phyloP scores from a whole-genome alignment of 2,329 filamentous ascomycete species.

The Mycocentrospora acerina region DNA sequence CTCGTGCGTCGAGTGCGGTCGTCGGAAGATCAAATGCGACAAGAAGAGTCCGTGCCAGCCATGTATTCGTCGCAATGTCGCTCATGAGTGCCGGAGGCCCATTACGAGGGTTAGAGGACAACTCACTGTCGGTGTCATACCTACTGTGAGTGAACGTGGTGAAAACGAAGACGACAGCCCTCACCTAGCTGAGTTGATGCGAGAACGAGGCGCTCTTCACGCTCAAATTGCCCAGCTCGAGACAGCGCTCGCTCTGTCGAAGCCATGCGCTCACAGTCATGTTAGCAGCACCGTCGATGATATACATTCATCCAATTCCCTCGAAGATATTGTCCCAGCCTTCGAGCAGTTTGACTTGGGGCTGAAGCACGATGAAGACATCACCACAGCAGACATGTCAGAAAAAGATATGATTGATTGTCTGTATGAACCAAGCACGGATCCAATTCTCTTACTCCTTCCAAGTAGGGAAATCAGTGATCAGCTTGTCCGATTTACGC shows the following conservation, averaged over 20 bases:
- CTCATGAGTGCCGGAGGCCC: slow-evolving; percentile 10
- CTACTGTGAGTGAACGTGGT: slow-evolving; percentile 1
- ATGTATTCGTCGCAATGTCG: slow-evolving; percentile 10
- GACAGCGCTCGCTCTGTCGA: slow-evolving; percentile 11
- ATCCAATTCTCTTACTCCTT: slow-evolving; percentile 13
- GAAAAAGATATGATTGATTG: slow-evolving; percentile 9
- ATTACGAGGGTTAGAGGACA: slow-evolving; percentile 14
- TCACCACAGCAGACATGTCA: neutral
- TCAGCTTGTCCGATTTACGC: slow-evolving; percentile 9
- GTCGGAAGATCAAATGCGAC: slow-evolving; percentile 15
- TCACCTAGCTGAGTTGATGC: slow-evolving; percentile 8
- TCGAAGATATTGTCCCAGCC: slow-evolving; percentile 12
- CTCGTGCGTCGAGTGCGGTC: slow-evolving; percentile 12
- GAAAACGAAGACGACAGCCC: slow-evolving; percentile 1
- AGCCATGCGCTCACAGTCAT: slow-evolving; percentile 12
- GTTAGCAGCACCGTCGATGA: slow-evolving; percentile 8
- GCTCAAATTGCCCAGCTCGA: slow-evolving; percentile 15
- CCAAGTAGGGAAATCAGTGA: slow-evolving; percentile 7
- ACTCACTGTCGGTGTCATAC: slow-evolving; percentile 10
- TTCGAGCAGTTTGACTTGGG: slow-evolving; percentile 15
- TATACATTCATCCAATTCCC: slow-evolving; percentile 4
- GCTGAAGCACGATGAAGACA: slow-evolving; percentile 4
- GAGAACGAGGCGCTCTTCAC: slow-evolving; percentile 8
- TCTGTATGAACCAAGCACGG: slow-evolving; percentile 11
- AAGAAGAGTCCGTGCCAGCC: slow-evolving; percentile 12